A percentile compares a stretch with the other conserved stretches of the same genome.
Evolutionary conservation across 1,284 basidiomycete species (phyloP).

Genomic region (Tylopilus orsonianus): DNA sequence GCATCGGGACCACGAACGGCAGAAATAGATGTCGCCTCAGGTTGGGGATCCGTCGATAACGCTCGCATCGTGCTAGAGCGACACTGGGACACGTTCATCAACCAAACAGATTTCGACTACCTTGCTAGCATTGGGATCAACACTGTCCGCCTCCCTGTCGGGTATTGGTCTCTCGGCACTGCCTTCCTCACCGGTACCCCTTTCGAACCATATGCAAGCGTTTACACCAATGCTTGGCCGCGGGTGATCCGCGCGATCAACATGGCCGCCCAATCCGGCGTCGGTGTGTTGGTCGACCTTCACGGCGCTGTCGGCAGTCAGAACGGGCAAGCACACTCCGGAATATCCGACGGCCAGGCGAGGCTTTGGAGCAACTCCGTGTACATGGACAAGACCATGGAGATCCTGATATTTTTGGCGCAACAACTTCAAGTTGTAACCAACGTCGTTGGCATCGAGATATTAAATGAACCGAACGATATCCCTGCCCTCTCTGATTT

Average conservation of each 20-base stretch:
- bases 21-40: conserved; percentile 50
- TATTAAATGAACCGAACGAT: conserved; percentile 73
- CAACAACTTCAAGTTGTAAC: conserved; percentile 58
- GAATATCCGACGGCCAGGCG: conserved; percentile 62
- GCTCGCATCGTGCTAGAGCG: conserved; percentile 63
- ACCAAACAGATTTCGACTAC: conserved; percentile 60
- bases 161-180: conserved; percentile 62
- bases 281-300: conserved; percentile 24
- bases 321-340: conserved; percentile 59
- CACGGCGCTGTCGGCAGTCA: conserved; percentile 65
- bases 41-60: conserved; percentile 45
- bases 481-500: conserved; percentile 49
- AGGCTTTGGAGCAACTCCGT: conserved; percentile 52
- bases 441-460: conserved; percentile 75
- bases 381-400: conserved; percentile 60
- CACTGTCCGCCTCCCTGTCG: conserved; percentile 69
- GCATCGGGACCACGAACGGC: conserved; percentile 54
- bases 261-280: conserved; percentile 52
- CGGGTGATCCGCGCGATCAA: conserved; percentile 64
- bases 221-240: conserved; percentile 66
- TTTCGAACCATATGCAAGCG: conserved; percentile 55
- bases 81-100: conserved; percentile 82
- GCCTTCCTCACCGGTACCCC: conserved; percentile 46
- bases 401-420: conserved; percentile 56
- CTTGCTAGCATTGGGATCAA: conserved; percentile 67